These are phyloP conservation scores for Arabidopsis thaliana DNA, from an alignment of 345 rosid genomes.

Conservation along the genomic window DNA sequence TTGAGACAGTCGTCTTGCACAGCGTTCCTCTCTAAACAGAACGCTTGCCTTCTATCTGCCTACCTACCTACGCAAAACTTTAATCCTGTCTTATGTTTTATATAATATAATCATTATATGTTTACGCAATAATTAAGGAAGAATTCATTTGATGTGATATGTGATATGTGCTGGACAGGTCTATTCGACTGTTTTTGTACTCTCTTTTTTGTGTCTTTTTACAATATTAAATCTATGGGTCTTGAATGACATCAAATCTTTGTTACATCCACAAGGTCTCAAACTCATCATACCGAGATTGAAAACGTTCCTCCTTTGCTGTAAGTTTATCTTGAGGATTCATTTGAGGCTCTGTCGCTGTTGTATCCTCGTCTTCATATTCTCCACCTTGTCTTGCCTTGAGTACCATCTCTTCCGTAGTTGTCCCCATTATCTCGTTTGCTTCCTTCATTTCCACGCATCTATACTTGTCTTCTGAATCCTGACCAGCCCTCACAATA, in stretches of 20 bases:
- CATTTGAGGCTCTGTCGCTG: conserved; percentile 18
- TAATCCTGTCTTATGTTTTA: background rate
- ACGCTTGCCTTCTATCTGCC: conserved; percentile 5
- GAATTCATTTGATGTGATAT: conserved; percentile 27
- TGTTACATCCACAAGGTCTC: conserved; percentile 40
- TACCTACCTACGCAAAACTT: conserved; percentile 29
- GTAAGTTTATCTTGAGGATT: conserved; percentile 32
- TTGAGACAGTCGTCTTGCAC: conserved; percentile 78
- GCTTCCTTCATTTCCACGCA: conserved; percentile 61
- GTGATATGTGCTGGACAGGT: conserved; percentile 2
- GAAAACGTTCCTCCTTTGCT: conserved; percentile 32
- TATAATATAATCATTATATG: background rate
- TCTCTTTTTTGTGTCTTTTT: background rate
- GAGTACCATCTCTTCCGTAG: conserved; percentile 77
- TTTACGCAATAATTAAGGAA: conserved; percentile 14
- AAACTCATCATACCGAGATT: conserved; percentile 11
- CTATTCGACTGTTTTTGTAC: conserved; percentile 20
- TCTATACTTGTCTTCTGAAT: conserved; percentile 50
- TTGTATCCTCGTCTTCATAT: conserved; percentile 27
- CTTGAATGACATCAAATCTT: background rate
- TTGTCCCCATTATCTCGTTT: conserved; percentile 73
- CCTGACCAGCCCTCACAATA: conserved; percentile 51
- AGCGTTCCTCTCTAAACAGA: conserved; percentile 51
- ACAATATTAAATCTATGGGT: conserved; percentile 8
- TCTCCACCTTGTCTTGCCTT: conserved; percentile 54